These are phyloP conservation scores for Trypanosomatidae sp. DNA, from an alignment of 208 protist genomes.

Conservation along the genomic window DNA sequence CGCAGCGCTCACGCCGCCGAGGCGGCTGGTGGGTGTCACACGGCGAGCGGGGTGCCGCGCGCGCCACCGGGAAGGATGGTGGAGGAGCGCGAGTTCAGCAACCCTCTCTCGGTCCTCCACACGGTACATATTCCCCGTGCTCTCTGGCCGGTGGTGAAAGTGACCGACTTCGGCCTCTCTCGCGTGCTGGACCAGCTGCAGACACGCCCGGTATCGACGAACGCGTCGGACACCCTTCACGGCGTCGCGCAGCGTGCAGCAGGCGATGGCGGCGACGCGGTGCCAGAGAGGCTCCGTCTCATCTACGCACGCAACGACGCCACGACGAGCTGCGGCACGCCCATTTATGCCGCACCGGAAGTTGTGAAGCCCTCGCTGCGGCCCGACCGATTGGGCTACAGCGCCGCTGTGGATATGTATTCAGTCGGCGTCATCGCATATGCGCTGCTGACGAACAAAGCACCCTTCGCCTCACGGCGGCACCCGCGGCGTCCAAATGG, in stretches of 20 bases:
- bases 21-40: too few species aligned
- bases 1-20: neutral
- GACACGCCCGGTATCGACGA: conserved; percentile 4
- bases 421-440: conserved; percentile 68
- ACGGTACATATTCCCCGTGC: conserved; percentile 44
- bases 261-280: neutral
- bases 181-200: conserved; percentile 36
- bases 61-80: neutral
- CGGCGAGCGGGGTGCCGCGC: too few species aligned
- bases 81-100: conserved; percentile 25
- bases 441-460: conserved; percentile 44
- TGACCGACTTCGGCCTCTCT: conserved; percentile 77
- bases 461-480: conserved; percentile 37
- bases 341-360: conserved; percentile 73
- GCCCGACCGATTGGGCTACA: conserved; percentile 42
- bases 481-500: conserved; percentile 16
- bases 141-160: conserved; percentile 64
- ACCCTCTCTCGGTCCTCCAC: conserved; percentile 48
- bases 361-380: conserved; percentile 35
- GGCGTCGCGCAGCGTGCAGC: neutral
- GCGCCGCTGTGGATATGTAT: conserved; percentile 68
- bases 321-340: conserved; percentile 68
- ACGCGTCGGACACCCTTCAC: neutral
- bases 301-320: conserved; percentile 44
- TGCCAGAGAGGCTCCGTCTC: conserved; percentile 18